Evolutionary conservation across 768 basidiomycete species (phyloP), one percentile per base, ranked within the genome.

Genomic region (Daedaleopsis sinensis): DNA sequence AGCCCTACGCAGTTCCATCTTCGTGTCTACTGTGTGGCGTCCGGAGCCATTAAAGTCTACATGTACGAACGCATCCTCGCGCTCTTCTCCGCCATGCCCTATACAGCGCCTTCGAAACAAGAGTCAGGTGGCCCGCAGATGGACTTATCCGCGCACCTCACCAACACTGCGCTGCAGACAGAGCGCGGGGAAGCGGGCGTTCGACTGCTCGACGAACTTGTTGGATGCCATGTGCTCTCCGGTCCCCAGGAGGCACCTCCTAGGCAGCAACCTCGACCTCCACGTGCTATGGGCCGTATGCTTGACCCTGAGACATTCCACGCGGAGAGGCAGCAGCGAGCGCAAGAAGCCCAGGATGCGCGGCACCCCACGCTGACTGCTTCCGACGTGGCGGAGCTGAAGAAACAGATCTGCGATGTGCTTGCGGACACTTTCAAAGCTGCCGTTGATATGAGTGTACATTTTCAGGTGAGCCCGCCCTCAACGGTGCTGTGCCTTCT

Each of bases 131-230:
- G 62, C 35, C 72, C 68, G 1, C 67, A 57, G 1, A 63, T 84
- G 15, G 81, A 91, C 70, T 81, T 98, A 15, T 67, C 76, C 8
- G 82, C 90, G 3, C 96, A 98, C 75, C 79, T 98, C 19, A 98
- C 96, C 48, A 99, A 98, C 70, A 96, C 96, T 0, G 94, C 90
- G 19, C 79, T 97, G 15, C 96, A 97, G 73, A 79, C 74, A 3
- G 80, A 86, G 19, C 75, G 74, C 21, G 86, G 87, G 2, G 89
- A 93, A 65, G 82, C 83, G 49, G 82, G 82, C 43, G 94, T 98
- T 5, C 82, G 88, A 48, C 78, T 96, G 44, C 79, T 97, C 39
- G 85, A 88, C 59, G 96, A 98, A 71, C 79, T 98, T 7, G 71
- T 87, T 27, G 91, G 90, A 2, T 84, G 83, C 64, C 80, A 71